Percentiles rank a stretch among this genome's conserved stretches.
phyloP scores from a whole-genome alignment of 345 rosid genomes.

The Aurinia saxatilis region DNA sequence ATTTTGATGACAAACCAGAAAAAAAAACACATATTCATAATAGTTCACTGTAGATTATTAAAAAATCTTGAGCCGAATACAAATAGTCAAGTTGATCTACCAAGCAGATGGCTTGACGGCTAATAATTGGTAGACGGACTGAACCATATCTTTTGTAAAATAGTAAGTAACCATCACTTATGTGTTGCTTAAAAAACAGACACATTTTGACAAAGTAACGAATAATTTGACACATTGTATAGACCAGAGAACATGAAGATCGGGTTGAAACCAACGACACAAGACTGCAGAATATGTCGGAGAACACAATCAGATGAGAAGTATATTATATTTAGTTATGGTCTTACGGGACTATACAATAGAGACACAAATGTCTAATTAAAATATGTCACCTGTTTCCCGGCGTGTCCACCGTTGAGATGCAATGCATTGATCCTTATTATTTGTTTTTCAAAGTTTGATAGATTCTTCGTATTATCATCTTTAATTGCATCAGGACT shows the following conservation, averaged over 20 bases:
- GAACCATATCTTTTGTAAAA: background rate
- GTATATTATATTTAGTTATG: background rate
- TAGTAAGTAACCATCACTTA: background rate
- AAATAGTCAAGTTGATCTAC: background rate
- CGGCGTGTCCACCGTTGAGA: slow-evolving; percentile 7
- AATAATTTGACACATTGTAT: background rate
- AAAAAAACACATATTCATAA: background rate
- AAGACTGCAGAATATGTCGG: background rate
- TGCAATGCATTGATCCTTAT: slow-evolving; percentile 9
- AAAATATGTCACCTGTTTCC: background rate
- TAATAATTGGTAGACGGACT: slow-evolving; percentile 4
- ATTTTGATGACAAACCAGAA: background rate
- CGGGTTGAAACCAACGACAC: background rate
- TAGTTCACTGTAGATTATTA: background rate
- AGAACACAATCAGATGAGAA: background rate
- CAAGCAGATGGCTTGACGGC: background rate
- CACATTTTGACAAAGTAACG: background rate
- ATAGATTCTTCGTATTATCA: slow-evolving; percentile 13
- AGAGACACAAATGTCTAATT: too few species aligned
- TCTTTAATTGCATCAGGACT: background rate
- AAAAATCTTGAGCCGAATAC: background rate
- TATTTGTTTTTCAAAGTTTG: background rate
- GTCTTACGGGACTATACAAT: too few species aligned
- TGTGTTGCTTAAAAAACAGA: background rate
- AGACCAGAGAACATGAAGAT: slow-evolving; percentile 18